Percentiles rank a stretch among this genome's conserved stretches.
These are phyloP conservation scores for Euclidium syriacum DNA, from an alignment of 345 rosid species.

Conservation along the genomic window DNA sequence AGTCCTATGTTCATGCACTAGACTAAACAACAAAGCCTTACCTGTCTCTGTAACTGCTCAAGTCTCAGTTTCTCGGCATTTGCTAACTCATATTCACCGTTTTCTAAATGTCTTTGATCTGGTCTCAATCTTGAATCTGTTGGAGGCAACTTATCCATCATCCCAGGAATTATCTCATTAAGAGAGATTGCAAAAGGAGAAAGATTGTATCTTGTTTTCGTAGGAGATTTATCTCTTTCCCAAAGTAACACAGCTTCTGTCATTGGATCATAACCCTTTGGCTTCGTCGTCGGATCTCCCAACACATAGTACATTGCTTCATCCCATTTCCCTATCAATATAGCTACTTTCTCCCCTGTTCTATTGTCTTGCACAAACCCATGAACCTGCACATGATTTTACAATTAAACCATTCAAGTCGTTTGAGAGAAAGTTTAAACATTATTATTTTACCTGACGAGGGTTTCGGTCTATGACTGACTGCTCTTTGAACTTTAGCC, in stretches of 20 bases:
- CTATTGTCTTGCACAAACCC: slow-evolving; percentile 95
- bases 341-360: slow-evolving; percentile 95
- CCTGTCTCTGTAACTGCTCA: slow-evolving; percentile 98
- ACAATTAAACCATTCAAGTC: neutral
- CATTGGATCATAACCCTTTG: slow-evolving; percentile 97
- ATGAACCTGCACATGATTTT: slow-evolving; percentile 61
- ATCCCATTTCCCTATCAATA: slow-evolving; percentile 98
- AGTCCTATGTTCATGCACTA: neutral
- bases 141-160: slow-evolving; percentile 76
- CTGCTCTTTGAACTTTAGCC: slow-evolving; percentile 98
- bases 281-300: slow-evolving; percentile 86
- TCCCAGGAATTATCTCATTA: slow-evolving; percentile 78
- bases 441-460: slow-evolving; percentile 61
- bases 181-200: slow-evolving; percentile 88
- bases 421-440: too few relatives aligned
- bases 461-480: slow-evolving; percentile 97
- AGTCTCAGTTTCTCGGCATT: slow-evolving; percentile 93
- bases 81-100: slow-evolving; percentile 92
- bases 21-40: slow-evolving; percentile 8
- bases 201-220: slow-evolving; percentile 93
- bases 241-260: slow-evolving; percentile 88
- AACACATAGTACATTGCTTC: slow-evolving; percentile 92
- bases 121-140: slow-evolving; percentile 98
- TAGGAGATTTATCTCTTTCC: slow-evolving; percentile 70
- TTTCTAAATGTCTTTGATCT: slow-evolving; percentile 88